Evolutionary conservation across 2,329 filamentous ascomycete genomes (phyloP).

Genomic region (Plectosphaerella plurivora): DNA sequence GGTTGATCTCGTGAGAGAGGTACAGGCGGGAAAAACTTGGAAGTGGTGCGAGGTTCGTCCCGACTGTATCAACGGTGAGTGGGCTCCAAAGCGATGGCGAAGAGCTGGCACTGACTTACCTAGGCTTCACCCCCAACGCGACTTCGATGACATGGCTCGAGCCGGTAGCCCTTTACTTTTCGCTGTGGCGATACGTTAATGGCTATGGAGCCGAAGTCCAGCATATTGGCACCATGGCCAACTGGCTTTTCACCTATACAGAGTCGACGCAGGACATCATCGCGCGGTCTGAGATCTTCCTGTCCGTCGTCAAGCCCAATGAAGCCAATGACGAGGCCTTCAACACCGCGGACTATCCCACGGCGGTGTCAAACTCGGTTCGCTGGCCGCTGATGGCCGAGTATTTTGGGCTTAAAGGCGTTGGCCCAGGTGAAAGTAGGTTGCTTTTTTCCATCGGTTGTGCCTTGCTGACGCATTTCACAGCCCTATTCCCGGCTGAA

Average conservation of each 20-base stretch:
- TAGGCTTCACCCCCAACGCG: neutral
- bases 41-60: slow-evolving; percentile 2
- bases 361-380: neutral
- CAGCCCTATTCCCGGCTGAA: neutral
- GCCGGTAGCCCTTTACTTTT: neutral
- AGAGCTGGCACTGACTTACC: neutral
- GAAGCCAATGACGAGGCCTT: slow-evolving; percentile 3
- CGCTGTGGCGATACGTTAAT: neutral
- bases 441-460: neutral
- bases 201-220: neutral
- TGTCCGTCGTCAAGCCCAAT: neutral
- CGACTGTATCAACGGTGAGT: neutral
- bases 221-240: neutral
- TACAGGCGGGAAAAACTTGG: neutral
- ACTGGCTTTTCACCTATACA: neutral
- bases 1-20: neutral
- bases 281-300: neutral
- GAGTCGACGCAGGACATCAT: neutral
- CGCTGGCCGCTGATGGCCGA: slow-evolving; percentile 1
- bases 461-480: neutral
- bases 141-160: neutral
- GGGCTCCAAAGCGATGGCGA: neutral
- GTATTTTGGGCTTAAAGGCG: slow-evolving; percentile 24
- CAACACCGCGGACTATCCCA: slow-evolving; percentile 4
- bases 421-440: slow-evolving; percentile 10